Base-by-base conservation (phyloP, 768 basidiomycete genomes). In the Galerina marginata region DNA sequence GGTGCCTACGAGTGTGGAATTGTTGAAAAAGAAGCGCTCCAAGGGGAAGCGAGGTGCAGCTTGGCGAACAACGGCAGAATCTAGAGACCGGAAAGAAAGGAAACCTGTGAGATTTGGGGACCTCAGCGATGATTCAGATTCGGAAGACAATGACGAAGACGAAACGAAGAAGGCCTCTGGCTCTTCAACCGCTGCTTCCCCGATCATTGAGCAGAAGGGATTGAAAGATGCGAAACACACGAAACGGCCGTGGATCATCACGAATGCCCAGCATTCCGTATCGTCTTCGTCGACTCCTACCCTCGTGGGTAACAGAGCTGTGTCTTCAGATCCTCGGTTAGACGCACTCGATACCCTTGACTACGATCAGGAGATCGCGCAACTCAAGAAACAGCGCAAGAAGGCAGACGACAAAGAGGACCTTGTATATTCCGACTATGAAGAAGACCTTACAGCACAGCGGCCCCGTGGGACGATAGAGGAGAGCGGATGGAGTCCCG, bases 401-500 rank as follows among this genome's bases (percentile, higher is more conserved):
- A 57, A 58, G 20, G 49, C 56, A 26, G 66, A 65, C 9, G 62
- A 61, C 10, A 33, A 39, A 26, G 60, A 60, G 1, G 64, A 64
- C n/a, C 43, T 67, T 6, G 70, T 71, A 49, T 72, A 73, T 53
- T 85, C 83, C 3, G 83, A 85, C 62, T 78, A 77, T 46, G 84
- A 86, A 55, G 82, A 81, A 45, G 81, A 81, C 56, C 54, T 75
- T n/a, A 67, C 70, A 44, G 45, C 44, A 43, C 48, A 7, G 66
- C n/a, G 36, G 49, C 58, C 43, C 56, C 40, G 40, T 55, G 45
- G 54, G 54, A 49, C 54, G 26, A 15, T 53, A 14, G 60, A 57
- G 59, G 59, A 62, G n/a, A 64, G 47, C 38, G 67, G 66, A 16
- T 86, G 85, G 85, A 79, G 73, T 16, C 86, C 86, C 0, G 81